Conservation (phyloP, 192 early-diverging fungal genomes). For the Paraglomus occultum region DNA sequence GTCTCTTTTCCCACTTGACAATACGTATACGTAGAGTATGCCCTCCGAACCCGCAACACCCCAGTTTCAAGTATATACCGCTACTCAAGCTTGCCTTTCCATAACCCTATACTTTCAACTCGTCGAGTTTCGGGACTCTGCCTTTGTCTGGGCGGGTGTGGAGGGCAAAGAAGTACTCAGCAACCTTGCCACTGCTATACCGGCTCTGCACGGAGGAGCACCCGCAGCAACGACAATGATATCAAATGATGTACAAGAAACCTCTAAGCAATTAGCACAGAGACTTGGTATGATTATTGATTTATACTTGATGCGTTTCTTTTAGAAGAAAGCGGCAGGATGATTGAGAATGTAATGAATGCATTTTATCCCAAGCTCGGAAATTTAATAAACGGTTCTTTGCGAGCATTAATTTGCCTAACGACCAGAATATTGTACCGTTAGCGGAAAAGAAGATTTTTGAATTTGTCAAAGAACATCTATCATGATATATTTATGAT, state of each 20-base stretch:
- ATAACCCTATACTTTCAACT: conserved; percentile 16
- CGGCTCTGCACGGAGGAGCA: not conserved
- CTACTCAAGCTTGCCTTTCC: conserved; percentile 4
- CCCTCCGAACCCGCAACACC: conserved; percentile 16
- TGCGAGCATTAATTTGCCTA: conserved; percentile 22
- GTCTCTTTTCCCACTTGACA: no score
- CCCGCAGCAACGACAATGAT: conserved; percentile 11
- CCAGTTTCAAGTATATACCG: conserved; percentile 10
- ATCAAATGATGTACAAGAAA: conserved; percentile 18
- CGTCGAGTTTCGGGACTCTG: not conserved
- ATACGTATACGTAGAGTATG: not conserved
- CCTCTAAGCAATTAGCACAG: conserved; percentile 26
- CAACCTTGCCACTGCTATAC: conserved; percentile 27
- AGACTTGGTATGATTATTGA: conserved; percentile 15
- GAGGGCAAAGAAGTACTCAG: conserved; percentile 22
- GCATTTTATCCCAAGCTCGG: conserved; percentile 2
- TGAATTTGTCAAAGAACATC: conserved; percentile 9
- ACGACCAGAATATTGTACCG: conserved; percentile 1
- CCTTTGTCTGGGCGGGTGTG: conserved; percentile 20
- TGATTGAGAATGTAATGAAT: no score
- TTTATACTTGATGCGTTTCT: no score
- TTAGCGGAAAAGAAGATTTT: conserved; percentile 22
- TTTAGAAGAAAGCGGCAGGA: no score
- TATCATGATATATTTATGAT: not conserved
- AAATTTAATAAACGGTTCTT: conserved; percentile 30